Conservation (phyloP, 805 yeast genomes). For the Starmerella stellata region DNA sequence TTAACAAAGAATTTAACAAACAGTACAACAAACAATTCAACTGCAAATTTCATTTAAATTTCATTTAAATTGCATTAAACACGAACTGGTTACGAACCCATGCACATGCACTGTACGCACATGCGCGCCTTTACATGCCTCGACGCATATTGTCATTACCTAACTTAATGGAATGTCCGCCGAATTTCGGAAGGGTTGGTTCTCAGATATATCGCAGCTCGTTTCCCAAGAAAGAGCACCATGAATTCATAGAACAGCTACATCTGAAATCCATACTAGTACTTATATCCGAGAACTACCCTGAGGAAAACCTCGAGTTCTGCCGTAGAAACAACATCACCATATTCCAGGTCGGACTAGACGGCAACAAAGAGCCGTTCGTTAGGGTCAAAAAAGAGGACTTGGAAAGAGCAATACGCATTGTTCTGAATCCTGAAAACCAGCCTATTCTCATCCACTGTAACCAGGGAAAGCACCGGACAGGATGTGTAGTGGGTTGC, state of each 20-base stretch:
- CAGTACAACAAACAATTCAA: too few relatives aligned
- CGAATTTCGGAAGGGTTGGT: constrained; percentile 74
- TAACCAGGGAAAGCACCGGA: constrained; percentile 89
- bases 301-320: constrained; percentile 53
- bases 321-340: constrained; percentile 41
- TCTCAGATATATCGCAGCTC: constrained; percentile 68
- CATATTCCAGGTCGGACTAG: constrained; percentile 75
- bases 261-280: constrained; percentile 60
- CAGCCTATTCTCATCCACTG: constrained; percentile 90
- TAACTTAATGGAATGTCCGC: constrained; percentile 34
- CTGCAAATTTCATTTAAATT: too few relatives aligned
- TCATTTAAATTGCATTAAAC: too few relatives aligned
- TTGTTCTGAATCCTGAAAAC: constrained; percentile 65
- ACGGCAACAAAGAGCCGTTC: constrained; percentile 56
- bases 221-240: constrained; percentile 75
- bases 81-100: too few relatives aligned
- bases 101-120: too few relatives aligned
- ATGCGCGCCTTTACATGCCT: too few relatives aligned
- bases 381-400: constrained; percentile 36
- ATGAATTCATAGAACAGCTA: constrained; percentile 44
- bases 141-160: neutral
- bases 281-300: constrained; percentile 81
- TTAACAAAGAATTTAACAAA: too few relatives aligned
- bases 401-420: constrained; percentile 62
- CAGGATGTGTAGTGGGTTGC: constrained; percentile 93